phyloP scores from a whole-genome alignment of 345 rosid genomes.

The Rhodamnia rubescens region DNA sequence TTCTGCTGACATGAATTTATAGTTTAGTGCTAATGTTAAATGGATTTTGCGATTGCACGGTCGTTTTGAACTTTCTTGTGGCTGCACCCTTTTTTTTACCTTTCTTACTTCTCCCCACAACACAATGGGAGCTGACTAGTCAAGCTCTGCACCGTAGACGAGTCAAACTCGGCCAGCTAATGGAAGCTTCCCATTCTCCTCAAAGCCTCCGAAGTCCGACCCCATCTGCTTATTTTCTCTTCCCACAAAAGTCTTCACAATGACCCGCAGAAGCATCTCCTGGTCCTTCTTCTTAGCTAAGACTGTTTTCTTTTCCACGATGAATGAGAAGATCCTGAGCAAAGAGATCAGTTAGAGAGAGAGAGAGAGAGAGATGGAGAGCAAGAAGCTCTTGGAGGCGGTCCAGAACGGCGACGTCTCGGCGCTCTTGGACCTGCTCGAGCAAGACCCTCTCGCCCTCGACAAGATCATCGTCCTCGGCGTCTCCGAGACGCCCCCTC shows the following conservation, averaged over 20 bases:
- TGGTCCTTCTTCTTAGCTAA: neutral
- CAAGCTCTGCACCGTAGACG: neutral
- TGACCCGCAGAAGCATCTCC: neutral
- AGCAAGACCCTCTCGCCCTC: conserved; percentile 14
- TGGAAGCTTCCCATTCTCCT: neutral
- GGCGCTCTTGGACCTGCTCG: conserved; percentile 1
- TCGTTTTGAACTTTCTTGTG: neutral
- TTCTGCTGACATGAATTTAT: neutral
- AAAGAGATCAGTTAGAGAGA: neutral
- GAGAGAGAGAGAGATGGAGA: conserved; percentile 2
- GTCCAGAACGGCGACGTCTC: conserved; percentile 4
- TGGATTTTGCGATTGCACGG: neutral
- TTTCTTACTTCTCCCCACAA: neutral
- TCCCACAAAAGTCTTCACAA: neutral
- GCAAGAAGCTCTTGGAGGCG: conserved; percentile 5
- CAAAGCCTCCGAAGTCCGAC: neutral
- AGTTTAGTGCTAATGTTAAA: accelerated
- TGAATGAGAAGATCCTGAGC: neutral
- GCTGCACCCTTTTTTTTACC: neutral
- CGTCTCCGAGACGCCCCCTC: conserved; percentile 15
- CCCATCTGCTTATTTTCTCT: neutral
- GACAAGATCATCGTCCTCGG: conserved; percentile 11
- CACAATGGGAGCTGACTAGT: neutral
- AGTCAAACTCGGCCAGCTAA: neutral
- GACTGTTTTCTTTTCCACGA: neutral